Evolutionary conservation across 2,329 filamentous ascomycete species (phyloP), one percentile per base, ranked within the genome.

Genomic region (Stemphylium vesicarium): DNA sequence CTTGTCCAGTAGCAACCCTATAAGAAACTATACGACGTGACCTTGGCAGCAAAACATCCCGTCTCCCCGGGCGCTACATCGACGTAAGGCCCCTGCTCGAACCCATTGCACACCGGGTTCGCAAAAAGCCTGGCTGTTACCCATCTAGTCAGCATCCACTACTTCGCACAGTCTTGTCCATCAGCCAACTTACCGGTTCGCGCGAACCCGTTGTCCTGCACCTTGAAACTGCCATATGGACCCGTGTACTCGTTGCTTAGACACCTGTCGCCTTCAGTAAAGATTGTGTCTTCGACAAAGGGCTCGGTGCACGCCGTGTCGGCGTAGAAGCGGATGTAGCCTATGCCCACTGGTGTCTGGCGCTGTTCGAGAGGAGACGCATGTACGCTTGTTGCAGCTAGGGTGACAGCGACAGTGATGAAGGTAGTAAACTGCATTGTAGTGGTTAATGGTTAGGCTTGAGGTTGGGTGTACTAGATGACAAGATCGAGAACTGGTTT

Each of bases 371-470:
- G 37, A 33, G 49, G 46, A 6, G 26, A 29, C 12, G 53, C 53
- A 11, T 10, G 32, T 15, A 39, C 32, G 26, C 16, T 29, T 9
- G 32, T 49, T n/a, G 53, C 53, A 7, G 43, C 43, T 32, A 40
- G 16, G 20, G 39, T 32, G 32, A 39, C 10, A n/a, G 41, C 12
- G 9, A 53, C 33, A n/a, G 49, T 15, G 29, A 57, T 37, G 31
- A 53, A 15, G 32, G 36, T 44, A 33, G 26, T 53, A 39, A 53
- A 20, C 10, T 49, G 42, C 53, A 57, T 57, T 29, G 12, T 50
- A 16, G 4, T 33, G 20, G 11, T n/a, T 15, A 10, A 18, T 16
- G 15, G 18, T 15, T 2, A 36, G 7, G 13, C n/a, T 8, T 16
- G 33, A 15, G 13, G 13, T 36, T 36, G 2, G 4, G 13, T 36